Evolutionary conservation across 176 grass and related monocot species (phyloP).

Genomic region (Dactylis glomerata): DNA sequence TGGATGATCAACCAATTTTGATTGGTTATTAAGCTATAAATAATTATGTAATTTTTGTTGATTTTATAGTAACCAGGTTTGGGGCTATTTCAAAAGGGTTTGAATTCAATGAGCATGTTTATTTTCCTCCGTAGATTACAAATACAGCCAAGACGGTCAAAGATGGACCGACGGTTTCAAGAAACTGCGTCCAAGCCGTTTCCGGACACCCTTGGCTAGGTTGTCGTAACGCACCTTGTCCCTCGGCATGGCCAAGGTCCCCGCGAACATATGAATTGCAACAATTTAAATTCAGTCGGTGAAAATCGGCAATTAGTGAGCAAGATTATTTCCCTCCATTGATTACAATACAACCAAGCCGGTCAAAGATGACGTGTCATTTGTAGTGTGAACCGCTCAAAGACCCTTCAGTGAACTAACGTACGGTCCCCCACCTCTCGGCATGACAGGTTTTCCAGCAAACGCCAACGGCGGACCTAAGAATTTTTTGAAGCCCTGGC

Average conservation of each 20-base stretch:
- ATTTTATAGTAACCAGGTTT: background rate
- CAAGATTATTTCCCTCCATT: too few species aligned
- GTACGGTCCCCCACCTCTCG: background rate
- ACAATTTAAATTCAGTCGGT: too few species aligned
- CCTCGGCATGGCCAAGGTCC: background rate
- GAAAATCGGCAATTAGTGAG: too few species aligned
- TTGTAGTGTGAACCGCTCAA: too few species aligned
- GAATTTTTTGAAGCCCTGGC: too few species aligned
- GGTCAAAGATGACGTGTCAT: background rate
- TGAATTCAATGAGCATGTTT: background rate
- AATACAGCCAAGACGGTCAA: background rate
- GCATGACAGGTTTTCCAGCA: too few species aligned
- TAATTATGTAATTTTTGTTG: background rate
- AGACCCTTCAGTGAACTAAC: too few species aligned
- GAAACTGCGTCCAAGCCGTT: too few species aligned
- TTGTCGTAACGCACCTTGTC: too few species aligned
- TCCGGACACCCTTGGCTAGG: background rate
- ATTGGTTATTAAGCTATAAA: background rate
- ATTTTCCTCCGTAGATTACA: background rate
- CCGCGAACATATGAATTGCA: background rate
- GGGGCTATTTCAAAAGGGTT: background rate
- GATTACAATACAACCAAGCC: background rate
- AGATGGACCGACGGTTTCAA: background rate
- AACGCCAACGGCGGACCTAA: too few species aligned
- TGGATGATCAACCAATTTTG: background rate